phyloP scores from a whole-genome alignment of 306 rosid genomes.

The Phaseolus lunatus region DNA sequence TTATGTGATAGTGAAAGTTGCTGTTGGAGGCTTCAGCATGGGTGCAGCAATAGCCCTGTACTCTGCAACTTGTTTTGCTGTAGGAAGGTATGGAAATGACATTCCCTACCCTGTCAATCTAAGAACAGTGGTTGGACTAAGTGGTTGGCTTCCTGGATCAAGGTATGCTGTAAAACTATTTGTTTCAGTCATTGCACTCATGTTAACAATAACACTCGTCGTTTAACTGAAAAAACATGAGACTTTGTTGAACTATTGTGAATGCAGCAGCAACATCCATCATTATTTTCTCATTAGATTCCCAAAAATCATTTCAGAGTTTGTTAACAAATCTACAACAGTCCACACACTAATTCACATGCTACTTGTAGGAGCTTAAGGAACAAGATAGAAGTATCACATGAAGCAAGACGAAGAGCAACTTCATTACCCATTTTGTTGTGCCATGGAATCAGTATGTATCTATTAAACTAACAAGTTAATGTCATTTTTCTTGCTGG shows the following conservation, averaged over 20 bases:
- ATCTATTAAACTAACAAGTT: conserved; percentile 33
- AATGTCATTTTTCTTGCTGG: not conserved
- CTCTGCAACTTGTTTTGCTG: conserved; percentile 95
- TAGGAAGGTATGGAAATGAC: conserved; percentile 89
- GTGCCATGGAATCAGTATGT: conserved; percentile 85
- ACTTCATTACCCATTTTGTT: conserved; percentile 79
- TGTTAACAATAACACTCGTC: conserved; percentile 12
- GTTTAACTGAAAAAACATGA: not conserved
- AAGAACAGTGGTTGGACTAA: conserved; percentile 88
- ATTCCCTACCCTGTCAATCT: conserved; percentile 78
- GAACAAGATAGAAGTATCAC: conserved; percentile 85
- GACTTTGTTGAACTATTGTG: not conserved
- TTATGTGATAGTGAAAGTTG: conserved; percentile 84
- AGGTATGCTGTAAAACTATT: conserved; percentile 61
- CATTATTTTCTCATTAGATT: not conserved
- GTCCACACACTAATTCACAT: not conserved
- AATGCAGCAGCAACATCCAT: not conserved
- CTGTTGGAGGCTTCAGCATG: conserved; percentile 99
- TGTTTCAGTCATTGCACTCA: not conserved
- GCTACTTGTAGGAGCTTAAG: conserved; percentile 67
- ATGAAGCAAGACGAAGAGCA: conserved; percentile 90
- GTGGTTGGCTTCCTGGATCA: conserved; percentile 99
- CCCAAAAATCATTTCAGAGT: conserved; percentile 10
- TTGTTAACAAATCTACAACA: conserved; percentile 4
- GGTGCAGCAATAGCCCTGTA: conserved; percentile 97